Evolutionary conservation across 2,329 filamentous ascomycete genomes (phyloP).

Genomic region (Chaetomium sp.): DNA sequence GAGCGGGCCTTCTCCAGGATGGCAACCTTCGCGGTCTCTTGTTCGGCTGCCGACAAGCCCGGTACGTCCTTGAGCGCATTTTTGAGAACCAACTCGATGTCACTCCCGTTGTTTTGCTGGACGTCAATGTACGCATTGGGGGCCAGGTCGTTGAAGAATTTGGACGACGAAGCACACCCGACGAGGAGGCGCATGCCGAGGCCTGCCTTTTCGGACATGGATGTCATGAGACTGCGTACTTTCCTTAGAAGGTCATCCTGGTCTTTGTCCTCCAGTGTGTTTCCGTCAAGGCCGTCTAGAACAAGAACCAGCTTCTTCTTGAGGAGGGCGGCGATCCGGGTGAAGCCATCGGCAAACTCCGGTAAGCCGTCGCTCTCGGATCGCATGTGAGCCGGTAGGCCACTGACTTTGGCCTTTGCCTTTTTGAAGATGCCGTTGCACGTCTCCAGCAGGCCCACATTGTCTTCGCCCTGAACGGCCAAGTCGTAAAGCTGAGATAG

Average conservation of each 20-base stretch:
- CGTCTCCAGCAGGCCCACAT: conserved; percentile 27
- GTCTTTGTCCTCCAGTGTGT: conserved; percentile 21
- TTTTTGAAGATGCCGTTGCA: conserved; percentile 32
- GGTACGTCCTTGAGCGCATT: conserved; percentile 25
- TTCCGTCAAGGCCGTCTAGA: conserved; percentile 28
- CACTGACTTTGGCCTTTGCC: conserved; percentile 20
- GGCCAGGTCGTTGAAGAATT: conserved; percentile 19
- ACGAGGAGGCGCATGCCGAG: conserved; percentile 24
- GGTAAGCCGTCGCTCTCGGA: conserved; percentile 22
- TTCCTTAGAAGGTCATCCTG: conserved; percentile 27
- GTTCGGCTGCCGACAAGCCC: conserved; percentile 27
- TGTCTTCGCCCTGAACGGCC: conserved; percentile 26
- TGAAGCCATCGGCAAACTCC: conserved; percentile 29
- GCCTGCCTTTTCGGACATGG: not conserved
- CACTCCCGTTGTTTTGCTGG: conserved; percentile 11
- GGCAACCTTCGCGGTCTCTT: conserved; percentile 25
- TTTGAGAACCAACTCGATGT: conserved; percentile 25
- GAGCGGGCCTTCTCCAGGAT: conserved; percentile 28
- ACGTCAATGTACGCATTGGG: conserved; percentile 20
- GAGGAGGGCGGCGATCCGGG: conserved; percentile 20
- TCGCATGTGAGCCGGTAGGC: conserved; percentile 18
- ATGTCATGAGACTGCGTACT: conserved; percentile 16
- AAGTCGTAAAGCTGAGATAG: conserved; percentile 28
- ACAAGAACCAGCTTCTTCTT: conserved; percentile 28
- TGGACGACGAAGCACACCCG: conserved; percentile 20